These are phyloP conservation scores for Helicostylum pulchrum DNA, from an alignment of 192 early-diverging fungal genomes.

Conservation along the genomic window DNA sequence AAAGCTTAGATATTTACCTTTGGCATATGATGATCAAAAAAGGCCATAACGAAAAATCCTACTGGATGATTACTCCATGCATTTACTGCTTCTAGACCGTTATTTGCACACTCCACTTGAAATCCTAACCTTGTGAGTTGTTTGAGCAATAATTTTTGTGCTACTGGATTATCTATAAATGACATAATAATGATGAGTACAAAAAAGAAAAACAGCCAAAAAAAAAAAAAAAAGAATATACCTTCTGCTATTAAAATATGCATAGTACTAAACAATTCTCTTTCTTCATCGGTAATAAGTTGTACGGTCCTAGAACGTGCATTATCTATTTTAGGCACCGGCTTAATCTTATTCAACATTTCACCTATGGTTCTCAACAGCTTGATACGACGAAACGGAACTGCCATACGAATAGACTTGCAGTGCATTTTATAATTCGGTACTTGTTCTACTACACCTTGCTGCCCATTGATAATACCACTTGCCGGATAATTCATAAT, in stretches of 20 bases:
- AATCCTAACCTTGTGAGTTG: slow-evolving; percentile 45
- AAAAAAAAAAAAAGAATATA: slow-evolving; percentile 1
- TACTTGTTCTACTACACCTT: slow-evolving; percentile 1
- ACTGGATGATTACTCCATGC: slow-evolving; percentile 39
- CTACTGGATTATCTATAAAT: slow-evolving; percentile 42
- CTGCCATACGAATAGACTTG: slow-evolving; percentile 36
- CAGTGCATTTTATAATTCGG: neutral
- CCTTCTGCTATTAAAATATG: slow-evolving; percentile 49
- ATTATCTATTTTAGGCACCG: slow-evolving; percentile 14
- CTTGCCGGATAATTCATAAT: slow-evolving; percentile 28
- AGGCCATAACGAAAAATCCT: slow-evolving; percentile 43
- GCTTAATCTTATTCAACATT: slow-evolving; percentile 29
- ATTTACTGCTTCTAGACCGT: slow-evolving; percentile 44
- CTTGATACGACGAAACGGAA: slow-evolving; percentile 43
- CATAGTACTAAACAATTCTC: slow-evolving; percentile 33
- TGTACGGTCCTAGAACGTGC: slow-evolving; percentile 31
- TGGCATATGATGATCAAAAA: slow-evolving; percentile 58
- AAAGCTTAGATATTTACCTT: slow-evolving; percentile 9
- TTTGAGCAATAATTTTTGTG: slow-evolving; percentile 44
- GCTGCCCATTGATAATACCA: slow-evolving; percentile 6
- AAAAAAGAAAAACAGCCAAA: neutral
- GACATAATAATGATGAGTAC: neutral
- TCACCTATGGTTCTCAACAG: slow-evolving; percentile 41
- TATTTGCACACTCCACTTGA: slow-evolving; percentile 45
- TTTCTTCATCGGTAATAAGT: slow-evolving; percentile 39